Evolutionary conservation across 148 eudicot species (phyloP).

Genomic region (Rhododendron mucronatum): DNA sequence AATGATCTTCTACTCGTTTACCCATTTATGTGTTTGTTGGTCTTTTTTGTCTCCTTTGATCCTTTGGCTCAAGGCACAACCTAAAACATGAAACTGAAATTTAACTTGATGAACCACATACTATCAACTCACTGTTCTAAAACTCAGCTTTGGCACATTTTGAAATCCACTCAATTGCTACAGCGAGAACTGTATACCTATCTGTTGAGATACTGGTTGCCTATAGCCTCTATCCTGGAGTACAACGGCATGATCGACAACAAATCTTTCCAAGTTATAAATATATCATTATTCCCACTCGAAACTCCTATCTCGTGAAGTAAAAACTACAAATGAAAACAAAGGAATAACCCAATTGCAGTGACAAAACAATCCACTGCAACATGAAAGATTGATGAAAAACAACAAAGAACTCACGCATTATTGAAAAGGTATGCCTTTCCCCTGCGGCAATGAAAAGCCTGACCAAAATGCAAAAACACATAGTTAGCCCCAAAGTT

Average conservation of each 20-base stretch:
- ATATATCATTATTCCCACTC: background rate
- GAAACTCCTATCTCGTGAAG: background rate
- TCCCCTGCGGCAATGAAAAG: conserved; percentile 73
- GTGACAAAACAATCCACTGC: background rate
- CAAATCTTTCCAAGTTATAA: background rate
- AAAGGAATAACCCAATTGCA: background rate
- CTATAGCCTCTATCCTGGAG: background rate
- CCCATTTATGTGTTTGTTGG: background rate
- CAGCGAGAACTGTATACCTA: background rate
- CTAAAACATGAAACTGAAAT: background rate
- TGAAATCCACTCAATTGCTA: background rate
- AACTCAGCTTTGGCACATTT: background rate
- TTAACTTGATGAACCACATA: background rate
- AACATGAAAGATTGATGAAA: background rate
- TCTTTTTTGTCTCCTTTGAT: background rate
- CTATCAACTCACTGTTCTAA: background rate
- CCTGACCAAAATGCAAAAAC: conserved; percentile 33
- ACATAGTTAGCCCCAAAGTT: background rate
- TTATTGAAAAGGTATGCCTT: conserved; percentile 78
- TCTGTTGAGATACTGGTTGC: background rate
- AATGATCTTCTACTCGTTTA: background rate
- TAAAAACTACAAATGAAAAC: background rate
- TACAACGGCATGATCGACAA: background rate
- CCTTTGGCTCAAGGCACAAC: background rate
- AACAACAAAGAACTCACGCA: conserved; percentile 52